A percentile compares a stretch with the other conserved stretches of the same genome.
Evolutionary conservation across 2,329 filamentous ascomycete species (phyloP).

Genomic region (Ascochyta lentis): DNA sequence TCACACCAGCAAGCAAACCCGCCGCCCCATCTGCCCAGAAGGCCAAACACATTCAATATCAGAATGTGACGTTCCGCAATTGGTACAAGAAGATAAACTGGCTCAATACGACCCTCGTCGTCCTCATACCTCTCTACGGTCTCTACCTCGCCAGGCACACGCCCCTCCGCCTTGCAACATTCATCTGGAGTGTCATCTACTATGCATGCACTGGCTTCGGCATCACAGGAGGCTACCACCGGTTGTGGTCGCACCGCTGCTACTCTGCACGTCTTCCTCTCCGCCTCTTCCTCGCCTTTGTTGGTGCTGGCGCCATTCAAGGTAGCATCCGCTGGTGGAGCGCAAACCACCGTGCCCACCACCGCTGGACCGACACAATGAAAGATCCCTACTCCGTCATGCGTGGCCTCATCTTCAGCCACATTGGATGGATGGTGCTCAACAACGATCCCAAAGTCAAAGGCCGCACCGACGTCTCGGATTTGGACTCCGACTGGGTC

Average conservation of each 20-base stretch:
- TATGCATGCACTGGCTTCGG: conserved; percentile 84
- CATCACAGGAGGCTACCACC: conserved; percentile 64
- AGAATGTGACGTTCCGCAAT: conserved; percentile 59
- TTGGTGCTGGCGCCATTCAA: conserved; percentile 56
- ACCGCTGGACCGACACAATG: conserved; percentile 58
- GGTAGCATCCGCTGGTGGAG: conserved; percentile 58
- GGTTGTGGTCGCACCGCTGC: conserved; percentile 69
- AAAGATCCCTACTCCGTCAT: conserved; percentile 59
- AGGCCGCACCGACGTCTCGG: conserved; percentile 58
- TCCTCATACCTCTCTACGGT: conserved; percentile 76
- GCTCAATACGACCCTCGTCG: conserved; percentile 82
- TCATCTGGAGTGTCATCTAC: conserved; percentile 75
- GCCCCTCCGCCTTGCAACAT: conserved; percentile 73
- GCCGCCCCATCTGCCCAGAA: conserved; percentile 15
- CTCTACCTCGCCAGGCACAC: conserved; percentile 78
- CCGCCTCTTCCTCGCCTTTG: conserved; percentile 55
- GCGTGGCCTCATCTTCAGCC: conserved; percentile 56
- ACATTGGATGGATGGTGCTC: conserved; percentile 59
- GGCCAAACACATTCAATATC: conserved; percentile 26
- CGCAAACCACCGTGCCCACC: conserved; percentile 57
- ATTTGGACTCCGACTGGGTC: conserved; percentile 57
- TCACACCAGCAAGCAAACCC: conserved; percentile 5
- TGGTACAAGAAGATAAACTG: conserved; percentile 93
- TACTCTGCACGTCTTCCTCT: conserved; percentile 53
- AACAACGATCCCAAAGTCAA: conserved; percentile 59